Base-by-base conservation (phyloP, 148 eudicot genomes). In the Cornus kousa region DNA sequence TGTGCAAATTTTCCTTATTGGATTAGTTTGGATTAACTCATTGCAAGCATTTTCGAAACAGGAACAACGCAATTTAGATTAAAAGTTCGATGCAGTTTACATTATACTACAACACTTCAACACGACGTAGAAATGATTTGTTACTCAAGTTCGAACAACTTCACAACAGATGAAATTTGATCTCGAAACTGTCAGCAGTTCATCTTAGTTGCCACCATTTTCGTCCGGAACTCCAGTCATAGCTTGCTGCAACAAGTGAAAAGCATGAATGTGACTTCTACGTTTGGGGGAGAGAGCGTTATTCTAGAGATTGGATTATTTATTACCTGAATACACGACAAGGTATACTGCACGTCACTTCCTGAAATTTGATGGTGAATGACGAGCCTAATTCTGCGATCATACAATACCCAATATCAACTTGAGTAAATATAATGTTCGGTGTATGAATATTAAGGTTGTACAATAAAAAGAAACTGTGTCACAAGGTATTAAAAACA, bases 301-400 rank as follows among this genome's bases (percentile, higher is more conserved):
- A 65, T 28, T 33, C 11, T 66, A 28, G 68, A 35, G 17, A 37
- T 13, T 0, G 31, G 37, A 31, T 19, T 31, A 8, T 24, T 50
- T 33, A 32, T 80, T 85, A 93, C 98, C 99, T 89, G 87, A 67
- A 93, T 83, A 90, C 97, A 89, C 40, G 97, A 87, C 79, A 93
- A 65, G 10, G 94, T 78, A 79, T 86, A 87, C 59, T 87, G 90
- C 81, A 96, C 92, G 74, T 96, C 98, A 23, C 82, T 86, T 65
- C 67, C 85, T 35, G 95, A 89, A 69, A 96, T 84, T 86, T 96
- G 99, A 78, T 93, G 88, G 86, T 96, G 99, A 67, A 89, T 35
- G 2, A 93, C 99, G 40, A 96, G 73, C 89, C 99, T 86, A 35
- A 96, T 71, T 75, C 98, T 96, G 91, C 81, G 81, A 69, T 33